phyloP scores from a whole-genome alignment of 208 protist genomes.

The Trypanosoma cruzi region DNA sequence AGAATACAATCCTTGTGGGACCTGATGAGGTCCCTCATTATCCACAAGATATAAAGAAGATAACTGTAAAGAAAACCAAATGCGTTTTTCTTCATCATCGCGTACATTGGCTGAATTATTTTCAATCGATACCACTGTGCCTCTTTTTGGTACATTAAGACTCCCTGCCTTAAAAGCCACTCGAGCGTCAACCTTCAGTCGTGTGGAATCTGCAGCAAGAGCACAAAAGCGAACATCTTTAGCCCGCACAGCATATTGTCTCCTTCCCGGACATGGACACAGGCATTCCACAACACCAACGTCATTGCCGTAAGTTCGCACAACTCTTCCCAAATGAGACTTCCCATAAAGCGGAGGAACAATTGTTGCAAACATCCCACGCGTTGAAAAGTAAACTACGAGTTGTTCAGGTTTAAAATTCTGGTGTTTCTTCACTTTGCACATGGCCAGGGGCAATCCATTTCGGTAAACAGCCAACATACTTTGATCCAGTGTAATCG shows the following conservation, averaged over 20 bases:
- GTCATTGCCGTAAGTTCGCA: conserved; percentile 50
- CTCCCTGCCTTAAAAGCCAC: conserved; percentile 64
- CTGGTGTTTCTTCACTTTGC: background rate
- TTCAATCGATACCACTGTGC: conserved; percentile 42
- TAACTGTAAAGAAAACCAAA: conserved; percentile 46
- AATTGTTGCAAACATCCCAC: conserved; percentile 65
- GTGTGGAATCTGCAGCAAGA: conserved; percentile 36
- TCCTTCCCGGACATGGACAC: conserved; percentile 21
- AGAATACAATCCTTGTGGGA: conserved; percentile 50
- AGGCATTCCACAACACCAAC: conserved; percentile 75
- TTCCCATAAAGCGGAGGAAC: conserved; percentile 78
- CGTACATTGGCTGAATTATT: conserved; percentile 51
- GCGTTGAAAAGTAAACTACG: conserved; percentile 67
- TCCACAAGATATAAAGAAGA: conserved; percentile 70
- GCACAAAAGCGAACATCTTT: conserved; percentile 82
- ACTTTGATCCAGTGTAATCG: conserved; percentile 35
- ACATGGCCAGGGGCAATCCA: conserved; percentile 38
- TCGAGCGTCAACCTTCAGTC: conserved; percentile 44
- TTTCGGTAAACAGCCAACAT: conserved; percentile 53
- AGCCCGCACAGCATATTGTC: conserved; percentile 50
- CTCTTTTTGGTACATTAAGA: conserved; percentile 64
- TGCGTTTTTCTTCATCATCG: conserved; percentile 61
- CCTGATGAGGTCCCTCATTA: conserved; percentile 63
- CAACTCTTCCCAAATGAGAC: conserved; percentile 68
- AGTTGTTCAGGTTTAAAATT: conserved; percentile 37